Base-by-base conservation (phyloP, 176 grass and related monocot genomes). In the Aegilops bicornis region DNA sequence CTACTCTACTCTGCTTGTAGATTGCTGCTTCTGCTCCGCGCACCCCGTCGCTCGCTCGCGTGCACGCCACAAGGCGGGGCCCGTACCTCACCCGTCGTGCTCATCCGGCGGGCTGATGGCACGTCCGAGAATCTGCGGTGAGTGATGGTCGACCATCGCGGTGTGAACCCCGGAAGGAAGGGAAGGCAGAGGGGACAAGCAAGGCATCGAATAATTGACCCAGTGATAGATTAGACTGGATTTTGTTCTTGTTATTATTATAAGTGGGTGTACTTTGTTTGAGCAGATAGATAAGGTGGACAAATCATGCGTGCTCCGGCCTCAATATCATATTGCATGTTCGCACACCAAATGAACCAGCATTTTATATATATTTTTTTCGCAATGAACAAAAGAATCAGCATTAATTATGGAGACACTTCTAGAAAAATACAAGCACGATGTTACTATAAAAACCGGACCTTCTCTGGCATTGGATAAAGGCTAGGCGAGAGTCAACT, bases 11-110 rank as follows among this genome's bases (percentile, higher is more conserved):
- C n/a, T n/a, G n/a, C n/a, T n/a, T n/a, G n/a, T n/a, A n/a, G n/a
- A 48, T 86, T 86, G 78, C 83, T 9, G 88, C 63, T 37, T 35
- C 19, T 65, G 78, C 83, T 75, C 6, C 69, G 31, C 77, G 62
- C 78, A 81, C 77, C 60, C 29, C 20, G 54, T 20, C 54, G 39
- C 39, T 37, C 36, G 48, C 15, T 56, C 52, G 52, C 52, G 54
- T 58, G 19, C 19, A 58, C 54, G 54, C 54, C 54, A 22, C 19
- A 58, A 58, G 1, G 17, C 54, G 50, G 50, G 50, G 50, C 50
- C 50, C 37, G n/a, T n/a, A n/a, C n/a, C n/a, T 6, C 5, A 16
- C 15, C 50, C 50, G 50, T 54, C 52, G 52, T 58, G 52, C 52
- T 58, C 52, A 58, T 58, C 52, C 52, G 17, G 52, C 6, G n/a